Evolutionary conservation across 805 yeast genomes (phyloP), one percentile per base, ranked within the genome.

Genomic region (Wickerhamomyces ciferrii): DNA sequence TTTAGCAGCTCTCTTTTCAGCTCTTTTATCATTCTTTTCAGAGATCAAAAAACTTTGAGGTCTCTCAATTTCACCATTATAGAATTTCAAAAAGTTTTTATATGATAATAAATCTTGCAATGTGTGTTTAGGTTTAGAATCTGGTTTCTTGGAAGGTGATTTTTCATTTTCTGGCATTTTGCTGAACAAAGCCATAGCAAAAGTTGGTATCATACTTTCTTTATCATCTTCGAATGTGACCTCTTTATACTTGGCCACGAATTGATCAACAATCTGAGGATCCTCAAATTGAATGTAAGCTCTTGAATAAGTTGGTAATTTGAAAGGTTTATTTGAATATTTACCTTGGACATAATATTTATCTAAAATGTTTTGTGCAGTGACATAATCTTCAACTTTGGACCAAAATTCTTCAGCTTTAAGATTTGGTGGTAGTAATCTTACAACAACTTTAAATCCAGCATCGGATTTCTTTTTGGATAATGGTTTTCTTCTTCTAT

Each of bases 361-460:
- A 2, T 57, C 54, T 2, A 42, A 43, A 7, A 47, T 52, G 8
- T 37, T 40, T 2, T 53, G 44, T 2, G 50, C 43, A 35, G 50
- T 41, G 31, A 53, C 45, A 11, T 41, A 50, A 1, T 52, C 47
- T 20, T 53, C 43, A 7, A 62, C 45, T 14, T 51, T 53, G 6
- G 46, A 38, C 50, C 57, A 59, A 39, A 74, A 71, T 7, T 55
- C 59, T 1, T 50, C 54, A 20, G 63, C 59, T 1, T 49, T 41
- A 17, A 72, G 52, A 18, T 54, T 49, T 2, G 81, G 77, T 2
- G 81, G 81, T 13, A 77, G 56, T 8, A 69, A 55, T 44, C 81
- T 64, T 2, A 75, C 58, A 0, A 60, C 62, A 2, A 71, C 48
- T 40, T 59, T 59, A n/a, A 49, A 38, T 32, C 48, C 25, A 43